These are phyloP conservation scores for Pharnaceum exiguum DNA, from an alignment of 148 eudicot species.

Conservation along the genomic window DNA sequence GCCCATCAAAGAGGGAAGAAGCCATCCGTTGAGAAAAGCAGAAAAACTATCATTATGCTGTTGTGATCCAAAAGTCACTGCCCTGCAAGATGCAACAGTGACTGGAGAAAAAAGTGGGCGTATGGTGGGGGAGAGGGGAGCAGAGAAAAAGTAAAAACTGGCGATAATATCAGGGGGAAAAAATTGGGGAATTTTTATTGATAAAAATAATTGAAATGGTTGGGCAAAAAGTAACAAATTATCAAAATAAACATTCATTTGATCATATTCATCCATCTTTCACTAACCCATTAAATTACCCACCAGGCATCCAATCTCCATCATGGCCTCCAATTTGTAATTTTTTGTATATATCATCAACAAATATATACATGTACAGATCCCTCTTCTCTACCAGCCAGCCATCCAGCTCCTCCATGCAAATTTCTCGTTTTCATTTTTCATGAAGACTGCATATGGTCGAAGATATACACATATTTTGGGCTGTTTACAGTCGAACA, in stretches of 20 bases:
- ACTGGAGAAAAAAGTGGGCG: background rate
- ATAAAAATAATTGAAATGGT: conserved; percentile 33
- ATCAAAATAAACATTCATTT: conserved; percentile 20
- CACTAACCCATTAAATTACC: conserved; percentile 39
- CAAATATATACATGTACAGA: conserved; percentile 52
- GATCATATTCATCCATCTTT: conserved; percentile 38
- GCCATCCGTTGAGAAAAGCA: background rate
- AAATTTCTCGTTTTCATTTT: background rate
- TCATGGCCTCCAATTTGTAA: conserved; percentile 21
- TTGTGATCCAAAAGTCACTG: too few relatives aligned
- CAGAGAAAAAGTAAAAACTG: background rate
- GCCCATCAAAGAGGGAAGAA: too few relatives aligned
- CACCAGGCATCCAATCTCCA: conserved; percentile 32
- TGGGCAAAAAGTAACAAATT: conserved; percentile 29
- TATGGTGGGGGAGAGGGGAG: background rate
- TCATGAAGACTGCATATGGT: background rate
- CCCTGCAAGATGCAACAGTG: background rate
- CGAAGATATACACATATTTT: conserved; percentile 19
- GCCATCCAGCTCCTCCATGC: conserved; percentile 16
- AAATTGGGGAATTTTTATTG: conserved; percentile 37
- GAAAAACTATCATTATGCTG: background rate
- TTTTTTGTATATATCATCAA: conserved; percentile 39
- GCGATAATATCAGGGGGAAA: conserved; percentile 2
- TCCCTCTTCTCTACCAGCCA: conserved; percentile 33
- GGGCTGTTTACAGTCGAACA: background rate